A percentile compares a stretch with the other conserved stretches of the same genome.
phyloP scores from a whole-genome alignment of 2,329 filamentous ascomycete genomes.

The Apiospora pterosperma region DNA sequence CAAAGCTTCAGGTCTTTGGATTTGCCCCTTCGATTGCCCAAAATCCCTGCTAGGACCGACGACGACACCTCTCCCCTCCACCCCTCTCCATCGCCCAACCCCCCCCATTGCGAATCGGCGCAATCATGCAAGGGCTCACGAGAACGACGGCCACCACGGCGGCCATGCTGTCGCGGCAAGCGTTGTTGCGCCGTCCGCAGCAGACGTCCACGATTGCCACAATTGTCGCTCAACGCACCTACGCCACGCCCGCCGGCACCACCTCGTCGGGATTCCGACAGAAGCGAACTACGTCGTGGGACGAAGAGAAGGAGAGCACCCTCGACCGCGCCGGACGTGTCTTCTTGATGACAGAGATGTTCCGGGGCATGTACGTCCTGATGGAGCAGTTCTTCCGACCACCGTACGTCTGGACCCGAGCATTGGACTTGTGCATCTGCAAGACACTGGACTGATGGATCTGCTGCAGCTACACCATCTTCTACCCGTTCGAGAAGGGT shows the following conservation, averaged over 20 bases:
- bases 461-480: slow-evolving; percentile 84
- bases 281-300: slow-evolving; percentile 70
- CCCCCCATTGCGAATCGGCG: slow-evolving; percentile 10
- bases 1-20: slow-evolving; percentile 8
- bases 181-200: slow-evolving; percentile 27
- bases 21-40: slow-evolving; percentile 7
- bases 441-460: neutral
- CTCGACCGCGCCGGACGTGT: slow-evolving; percentile 86
- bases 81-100: slow-evolving; percentile 6
- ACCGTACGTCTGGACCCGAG: slow-evolving; percentile 64
- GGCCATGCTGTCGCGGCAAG: slow-evolving; percentile 25
- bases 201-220: slow-evolving; percentile 19
- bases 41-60: slow-evolving; percentile 6
- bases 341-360: slow-evolving; percentile 94
- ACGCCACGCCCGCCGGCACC: slow-evolving; percentile 71
- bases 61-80: slow-evolving; percentile 10
- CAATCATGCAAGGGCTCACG: slow-evolving; percentile 28
- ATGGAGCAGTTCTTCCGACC: slow-evolving; percentile 98
- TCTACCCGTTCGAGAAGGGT: slow-evolving; percentile 98
- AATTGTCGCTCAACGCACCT: slow-evolving; percentile 36
- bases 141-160: slow-evolving; percentile 17
- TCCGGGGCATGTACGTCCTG: slow-evolving; percentile 95
- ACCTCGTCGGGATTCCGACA: slow-evolving; percentile 80
- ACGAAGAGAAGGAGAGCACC: slow-evolving; percentile 71
- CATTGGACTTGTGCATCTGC: neutral